Base-by-base conservation (phyloP, 305 asterid genomes). In the Ilex paraguariensis region DNA sequence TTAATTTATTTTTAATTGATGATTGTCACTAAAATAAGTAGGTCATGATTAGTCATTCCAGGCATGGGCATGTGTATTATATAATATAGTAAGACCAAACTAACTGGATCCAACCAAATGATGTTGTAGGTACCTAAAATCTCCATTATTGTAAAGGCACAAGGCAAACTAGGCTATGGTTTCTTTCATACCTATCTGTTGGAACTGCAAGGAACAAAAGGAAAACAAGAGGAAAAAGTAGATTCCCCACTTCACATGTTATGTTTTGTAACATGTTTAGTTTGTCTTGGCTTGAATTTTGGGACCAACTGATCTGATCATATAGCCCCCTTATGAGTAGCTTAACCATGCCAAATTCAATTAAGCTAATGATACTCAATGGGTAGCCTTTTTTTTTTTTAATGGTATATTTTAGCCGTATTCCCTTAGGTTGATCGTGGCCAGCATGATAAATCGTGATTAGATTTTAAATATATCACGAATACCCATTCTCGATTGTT, bases 161-260 rank as follows among this genome's bases (percentile, higher is more conserved):
- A 39, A 49, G 65, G 57, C 60, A 28, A 42, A 64, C 40, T 32
- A 51, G 45, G 15, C 15, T 57, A 31, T 11, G 36, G 52, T 72
- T 62, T 48, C 10, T 63, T 64, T 3, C 21, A 45, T 57, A 49
- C 54, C 64, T 40, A 65, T 42, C 71, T 75, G 81, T 79, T 63
- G 68, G 79, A 77, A 75, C 73, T 66, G 72, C 68, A 73, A 72
- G 81, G 71, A 77, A 78, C 77, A 76, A 75, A 78, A 62, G 55
- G 65, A 32, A 33, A 44, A 13, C 28, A 59, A 63, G 52, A 63
- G 67, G 10, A 40, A 32, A 76, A 83, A 75, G 83, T 58, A 75
- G 83, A 84, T 84, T 81, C 85, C 28, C 83, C 80, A 70, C 65
- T 79, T 65, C 85, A 75, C 82, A 81, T 73, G 82, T 66, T 56